Base-by-base conservation (phyloP, 1,284 basidiomycete genomes). In the Mycena sp. region DNA sequence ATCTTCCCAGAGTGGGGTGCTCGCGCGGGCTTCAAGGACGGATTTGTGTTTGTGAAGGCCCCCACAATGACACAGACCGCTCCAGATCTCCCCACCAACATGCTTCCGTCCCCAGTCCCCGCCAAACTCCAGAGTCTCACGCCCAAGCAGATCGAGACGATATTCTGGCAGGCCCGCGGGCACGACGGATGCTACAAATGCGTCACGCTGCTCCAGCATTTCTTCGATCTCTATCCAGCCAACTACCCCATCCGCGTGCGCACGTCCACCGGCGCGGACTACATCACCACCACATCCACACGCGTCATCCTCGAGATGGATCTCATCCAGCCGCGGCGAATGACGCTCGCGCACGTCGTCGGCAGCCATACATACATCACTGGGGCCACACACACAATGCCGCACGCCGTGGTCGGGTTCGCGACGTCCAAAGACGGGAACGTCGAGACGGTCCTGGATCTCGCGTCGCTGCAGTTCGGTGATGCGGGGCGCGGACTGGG, bases 381-480 rank as follows among this genome's bases (percentile, higher is more conserved):
- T 2, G 75, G 75, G 11, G 61, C 55, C 11, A 45, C 50, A 2
- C 50, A 58, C 12, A 46, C 37, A 9, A 70, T 71, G 56, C n/a
- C 26, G 25, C 75, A 76, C 59, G 70, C 75, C 45, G 72, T 77
- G 5, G 53, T 73, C 2, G 71, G 62, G 6, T 77, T 76, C 68
- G 30, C 30, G 5, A 19, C n/a, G 6, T 23, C 32, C 4, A 19
- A 14, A 19, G 30, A 37, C 0, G 61, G 67, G 14, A 63, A 64
- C 10, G 30, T 58, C 1, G 64, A 68, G 26, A 69, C 69, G 6
- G 64, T 77, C 12, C 70, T 77, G 16, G 73, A 77, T 46, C 64
- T 76, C 10, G 43, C 75, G 1, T 73, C 74, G 7, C 68, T 77
- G 46, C 75, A 77, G 60, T 76, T 76, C 58, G 76, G 76, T 12